Percentiles rank a stretch among this genome's conserved stretches.
Conservation (phyloP, 257 asterid genomes). For the Capsicum pubescens region DNA sequence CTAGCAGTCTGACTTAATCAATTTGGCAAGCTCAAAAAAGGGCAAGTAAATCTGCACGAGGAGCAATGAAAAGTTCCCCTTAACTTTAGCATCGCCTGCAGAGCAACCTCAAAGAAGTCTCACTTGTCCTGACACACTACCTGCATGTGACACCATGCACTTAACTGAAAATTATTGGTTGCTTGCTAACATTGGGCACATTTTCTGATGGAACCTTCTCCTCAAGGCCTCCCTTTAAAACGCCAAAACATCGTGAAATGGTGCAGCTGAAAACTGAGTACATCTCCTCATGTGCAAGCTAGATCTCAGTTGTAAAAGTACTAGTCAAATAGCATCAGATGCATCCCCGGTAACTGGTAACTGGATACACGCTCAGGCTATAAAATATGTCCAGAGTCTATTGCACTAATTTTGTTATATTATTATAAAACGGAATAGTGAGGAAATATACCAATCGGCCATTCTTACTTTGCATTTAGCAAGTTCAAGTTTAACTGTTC, state of each 20-base stretch:
- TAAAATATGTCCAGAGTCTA: background rate
- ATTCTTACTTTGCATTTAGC: background rate
- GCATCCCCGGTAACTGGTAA: background rate
- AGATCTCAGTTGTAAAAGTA: background rate
- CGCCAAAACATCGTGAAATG: background rate
- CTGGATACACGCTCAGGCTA: slow-evolving; percentile 14
- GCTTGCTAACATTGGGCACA: background rate
- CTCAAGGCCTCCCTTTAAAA: background rate
- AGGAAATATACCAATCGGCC: background rate
- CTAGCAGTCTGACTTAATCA: slow-evolving; percentile 23
- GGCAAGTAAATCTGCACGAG: background rate
- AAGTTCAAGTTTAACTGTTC: background rate
- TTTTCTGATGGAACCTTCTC: background rate
- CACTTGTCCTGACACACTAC: background rate
- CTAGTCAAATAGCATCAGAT: background rate
- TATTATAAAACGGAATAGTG: background rate
- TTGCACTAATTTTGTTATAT: background rate
- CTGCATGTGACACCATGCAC: background rate
- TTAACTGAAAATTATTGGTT: background rate
- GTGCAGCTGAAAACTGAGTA: slow-evolving; percentile 1
- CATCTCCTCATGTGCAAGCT: background rate
- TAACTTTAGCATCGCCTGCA: background rate
- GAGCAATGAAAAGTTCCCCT: slow-evolving; percentile 15
- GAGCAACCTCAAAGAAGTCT: background rate
- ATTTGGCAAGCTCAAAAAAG: background rate